Evolutionary conservation across 2,329 filamentous ascomycete genomes (phyloP).

Genomic region (Verticillium zaregamsianum): DNA sequence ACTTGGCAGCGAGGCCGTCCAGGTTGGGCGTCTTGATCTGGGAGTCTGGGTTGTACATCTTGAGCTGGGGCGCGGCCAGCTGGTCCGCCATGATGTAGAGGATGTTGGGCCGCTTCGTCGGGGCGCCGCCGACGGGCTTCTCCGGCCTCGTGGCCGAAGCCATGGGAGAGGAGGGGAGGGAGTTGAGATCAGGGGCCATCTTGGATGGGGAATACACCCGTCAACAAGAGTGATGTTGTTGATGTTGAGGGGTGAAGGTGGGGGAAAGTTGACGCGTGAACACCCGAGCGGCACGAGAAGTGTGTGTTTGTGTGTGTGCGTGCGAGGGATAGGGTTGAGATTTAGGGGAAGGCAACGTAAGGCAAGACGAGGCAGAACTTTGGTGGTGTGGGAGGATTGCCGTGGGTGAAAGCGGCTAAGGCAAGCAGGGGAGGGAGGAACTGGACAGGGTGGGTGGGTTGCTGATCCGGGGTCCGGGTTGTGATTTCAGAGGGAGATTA

Average conservation of each 20-base stretch:
- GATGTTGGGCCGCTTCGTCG: constrained; percentile 35
- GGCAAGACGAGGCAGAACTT: not conserved
- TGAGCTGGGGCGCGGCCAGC: constrained; percentile 82
- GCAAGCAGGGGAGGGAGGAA: not conserved
- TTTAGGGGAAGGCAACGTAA: not conserved
- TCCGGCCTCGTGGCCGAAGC: constrained; percentile 13
- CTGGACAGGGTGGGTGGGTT: not conserved
- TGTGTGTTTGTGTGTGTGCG: not conserved
- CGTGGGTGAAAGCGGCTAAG: not conserved
- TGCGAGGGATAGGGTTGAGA: not conserved
- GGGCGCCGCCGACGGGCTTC: constrained; percentile 10
- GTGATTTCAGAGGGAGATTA: not conserved
- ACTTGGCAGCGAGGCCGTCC: constrained; percentile 72
- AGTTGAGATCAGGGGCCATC: constrained; percentile 76
- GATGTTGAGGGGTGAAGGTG: not conserved
- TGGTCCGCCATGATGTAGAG: constrained; percentile 95
- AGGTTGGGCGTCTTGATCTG: constrained; percentile 91
- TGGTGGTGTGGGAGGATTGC: not conserved
- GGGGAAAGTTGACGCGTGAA: not conserved
- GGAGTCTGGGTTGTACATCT: constrained; percentile 85
- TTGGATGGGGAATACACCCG: not conserved
- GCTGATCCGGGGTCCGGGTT: not conserved
- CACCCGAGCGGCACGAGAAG: not conserved
- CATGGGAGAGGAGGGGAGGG: constrained; percentile 54
- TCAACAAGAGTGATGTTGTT: not conserved